Evolutionary conservation across 2,329 filamentous ascomycete genomes (phyloP).

Genomic region (Botryotinia narcissicola): DNA sequence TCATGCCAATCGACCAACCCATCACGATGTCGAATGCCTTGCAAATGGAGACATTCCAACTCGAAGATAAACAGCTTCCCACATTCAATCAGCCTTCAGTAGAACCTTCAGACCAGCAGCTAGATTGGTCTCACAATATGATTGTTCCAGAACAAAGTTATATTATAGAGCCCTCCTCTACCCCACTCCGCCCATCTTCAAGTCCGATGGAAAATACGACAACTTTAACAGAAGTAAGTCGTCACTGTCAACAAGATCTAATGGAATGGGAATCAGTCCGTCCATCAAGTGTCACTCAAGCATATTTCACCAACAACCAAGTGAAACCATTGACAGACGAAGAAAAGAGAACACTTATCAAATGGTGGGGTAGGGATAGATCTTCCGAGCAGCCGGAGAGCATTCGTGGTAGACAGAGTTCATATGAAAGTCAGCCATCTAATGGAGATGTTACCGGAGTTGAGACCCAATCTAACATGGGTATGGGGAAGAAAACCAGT

Average conservation of each 20-base stretch:
- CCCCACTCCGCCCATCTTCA: slow-evolving; percentile 9
- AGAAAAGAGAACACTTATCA: slow-evolving; percentile 17
- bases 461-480: background rate
- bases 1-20: slow-evolving; percentile 4
- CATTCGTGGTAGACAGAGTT: slow-evolving; percentile 18
- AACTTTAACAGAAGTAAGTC: background rate
- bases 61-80: background rate
- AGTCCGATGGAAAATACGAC: slow-evolving; percentile 20
- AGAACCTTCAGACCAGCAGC: background rate
- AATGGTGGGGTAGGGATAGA: slow-evolving; percentile 21
- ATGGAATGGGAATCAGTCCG: slow-evolving; percentile 20
- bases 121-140: background rate
- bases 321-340: slow-evolving; percentile 17
- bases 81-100: background rate
- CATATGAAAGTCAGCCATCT: slow-evolving; percentile 8
- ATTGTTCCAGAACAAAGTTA: background rate
- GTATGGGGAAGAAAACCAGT: slow-evolving; percentile 3
- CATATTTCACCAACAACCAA: slow-evolving; percentile 11
- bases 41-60: background rate
- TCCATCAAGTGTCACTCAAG: slow-evolving; percentile 14
- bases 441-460: background rate
- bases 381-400: slow-evolving; percentile 16
- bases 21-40: background rate
- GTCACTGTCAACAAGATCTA: background rate
- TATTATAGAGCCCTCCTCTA: background rate